These are phyloP conservation scores for Acacia concinna DNA, from an alignment of 331 rosid genomes.

Conservation along the genomic window DNA sequence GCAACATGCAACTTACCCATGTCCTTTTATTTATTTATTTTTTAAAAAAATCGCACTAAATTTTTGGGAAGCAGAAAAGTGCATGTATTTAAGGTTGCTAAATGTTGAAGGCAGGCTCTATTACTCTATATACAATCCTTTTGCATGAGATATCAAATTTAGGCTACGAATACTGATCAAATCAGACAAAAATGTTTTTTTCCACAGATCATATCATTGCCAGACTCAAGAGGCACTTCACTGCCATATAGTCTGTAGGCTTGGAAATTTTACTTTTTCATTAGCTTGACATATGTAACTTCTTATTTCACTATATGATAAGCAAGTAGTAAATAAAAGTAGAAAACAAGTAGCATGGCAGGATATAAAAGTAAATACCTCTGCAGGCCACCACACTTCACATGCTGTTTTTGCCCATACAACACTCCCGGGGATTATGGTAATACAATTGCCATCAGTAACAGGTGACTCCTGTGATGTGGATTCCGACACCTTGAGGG, in stretches of 20 bases:
- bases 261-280: background rate
- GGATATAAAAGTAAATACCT: slow-evolving; percentile 39
- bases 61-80: background rate
- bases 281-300: background rate
- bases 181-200: background rate
- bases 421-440: slow-evolving; percentile 50
- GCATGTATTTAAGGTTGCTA: slow-evolving; percentile 4
- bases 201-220: background rate
- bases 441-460: slow-evolving; percentile 41
- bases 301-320: slow-evolving; percentile 19
- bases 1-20: background rate
- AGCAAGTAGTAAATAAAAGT: background rate
- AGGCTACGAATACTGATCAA: background rate
- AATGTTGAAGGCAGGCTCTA: background rate
- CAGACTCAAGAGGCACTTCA: background rate
- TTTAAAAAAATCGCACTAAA: background rate
- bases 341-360: slow-evolving; percentile 18
- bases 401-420: slow-evolving; percentile 47
- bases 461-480: slow-evolving; percentile 42
- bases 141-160: slow-evolving; percentile 1
- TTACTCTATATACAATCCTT: background rate
- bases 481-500: slow-evolving; percentile 34
- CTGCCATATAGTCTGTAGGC: background rate
- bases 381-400: slow-evolving; percentile 63
- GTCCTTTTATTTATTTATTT: background rate